phyloP scores from a whole-genome alignment of 2,329 filamentous ascomycete species.

The Epichloe coenophiala region DNA sequence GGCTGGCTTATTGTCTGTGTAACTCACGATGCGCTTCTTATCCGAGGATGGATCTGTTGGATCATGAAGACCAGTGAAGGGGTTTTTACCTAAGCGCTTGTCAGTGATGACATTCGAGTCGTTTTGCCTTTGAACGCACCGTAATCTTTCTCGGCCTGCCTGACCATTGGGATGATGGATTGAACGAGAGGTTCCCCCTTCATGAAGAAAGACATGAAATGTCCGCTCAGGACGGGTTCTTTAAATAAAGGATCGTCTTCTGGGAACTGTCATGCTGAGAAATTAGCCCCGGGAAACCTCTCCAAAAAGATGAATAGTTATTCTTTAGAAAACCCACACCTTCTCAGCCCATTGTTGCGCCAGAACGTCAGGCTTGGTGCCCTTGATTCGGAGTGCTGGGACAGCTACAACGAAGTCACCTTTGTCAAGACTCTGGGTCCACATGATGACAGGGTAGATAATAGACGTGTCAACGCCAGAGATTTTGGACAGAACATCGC shows the following conservation, averaged over 20 bases:
- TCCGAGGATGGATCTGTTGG: constrained; percentile 44
- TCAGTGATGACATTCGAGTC: background rate
- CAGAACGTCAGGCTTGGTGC: constrained; percentile 49
- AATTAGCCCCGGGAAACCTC: background rate
- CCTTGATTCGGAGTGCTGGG: constrained; percentile 67
- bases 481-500: constrained; percentile 51
- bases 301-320: background rate
- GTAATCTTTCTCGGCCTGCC: constrained; percentile 43
- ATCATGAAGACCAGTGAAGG: constrained; percentile 45
- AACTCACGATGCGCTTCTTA: constrained; percentile 40
- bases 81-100: constrained; percentile 42
- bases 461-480: constrained; percentile 57
- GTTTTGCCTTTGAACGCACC: constrained; percentile 9
- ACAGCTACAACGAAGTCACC: constrained; percentile 69
- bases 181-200: constrained; percentile 50
- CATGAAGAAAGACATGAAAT: constrained; percentile 71
- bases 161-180: constrained; percentile 56
- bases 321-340: constrained; percentile 24
- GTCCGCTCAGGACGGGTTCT: constrained; percentile 51
- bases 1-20: too few relatives aligned
- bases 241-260: constrained; percentile 61
- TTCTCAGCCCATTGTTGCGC: constrained; percentile 48
- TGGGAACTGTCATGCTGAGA: constrained; percentile 41
- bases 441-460: constrained; percentile 63
- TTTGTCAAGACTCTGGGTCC: constrained; percentile 69